phyloP scores from a whole-genome alignment of 805 yeast genomes.

The Wickerhamiella slavikovae region DNA sequence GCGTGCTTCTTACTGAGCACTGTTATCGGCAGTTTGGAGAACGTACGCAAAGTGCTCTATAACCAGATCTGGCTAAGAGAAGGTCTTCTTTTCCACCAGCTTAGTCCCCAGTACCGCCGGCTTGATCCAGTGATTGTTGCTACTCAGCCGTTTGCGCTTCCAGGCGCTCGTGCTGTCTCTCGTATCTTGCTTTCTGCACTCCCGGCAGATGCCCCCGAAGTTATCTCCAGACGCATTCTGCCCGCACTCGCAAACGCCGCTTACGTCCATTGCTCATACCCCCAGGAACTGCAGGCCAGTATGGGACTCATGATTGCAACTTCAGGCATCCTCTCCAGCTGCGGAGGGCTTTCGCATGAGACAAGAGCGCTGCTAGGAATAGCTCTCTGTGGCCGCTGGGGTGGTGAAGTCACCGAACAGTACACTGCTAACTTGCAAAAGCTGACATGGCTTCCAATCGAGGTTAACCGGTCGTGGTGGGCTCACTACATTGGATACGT shows the following conservation, averaged over 20 bases:
- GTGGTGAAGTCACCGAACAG: constrained; percentile 34
- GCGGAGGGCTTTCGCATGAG: constrained; percentile 55
- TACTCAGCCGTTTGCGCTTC: constrained; percentile 51
- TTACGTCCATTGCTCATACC: constrained; percentile 57
- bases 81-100: constrained; percentile 44
- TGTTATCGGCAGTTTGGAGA: constrained; percentile 28
- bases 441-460: constrained; percentile 5
- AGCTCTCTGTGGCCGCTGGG: constrained; percentile 65
- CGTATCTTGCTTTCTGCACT: constrained; percentile 33
- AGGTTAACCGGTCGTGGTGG: constrained; percentile 38
- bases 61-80: constrained; percentile 65
- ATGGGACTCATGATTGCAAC: constrained; percentile 56
- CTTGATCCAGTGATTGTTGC: constrained; percentile 56
- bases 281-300: constrained; percentile 55
- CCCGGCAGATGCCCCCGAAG: constrained; percentile 38
- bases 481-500: constrained; percentile 50
- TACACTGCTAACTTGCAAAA: constrained; percentile 1
- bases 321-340: constrained; percentile 54
- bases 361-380: constrained; percentile 52
- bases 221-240: constrained; percentile 36
- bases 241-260: constrained; percentile 58
- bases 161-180: constrained; percentile 35
- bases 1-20: constrained; percentile 1
- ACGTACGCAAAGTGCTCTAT: constrained; percentile 40
- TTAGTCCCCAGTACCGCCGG: constrained; percentile 34